Evolutionary conservation across 768 basidiomycete species (phyloP).

Genomic region (Xerocomellus chrysenteron): DNA sequence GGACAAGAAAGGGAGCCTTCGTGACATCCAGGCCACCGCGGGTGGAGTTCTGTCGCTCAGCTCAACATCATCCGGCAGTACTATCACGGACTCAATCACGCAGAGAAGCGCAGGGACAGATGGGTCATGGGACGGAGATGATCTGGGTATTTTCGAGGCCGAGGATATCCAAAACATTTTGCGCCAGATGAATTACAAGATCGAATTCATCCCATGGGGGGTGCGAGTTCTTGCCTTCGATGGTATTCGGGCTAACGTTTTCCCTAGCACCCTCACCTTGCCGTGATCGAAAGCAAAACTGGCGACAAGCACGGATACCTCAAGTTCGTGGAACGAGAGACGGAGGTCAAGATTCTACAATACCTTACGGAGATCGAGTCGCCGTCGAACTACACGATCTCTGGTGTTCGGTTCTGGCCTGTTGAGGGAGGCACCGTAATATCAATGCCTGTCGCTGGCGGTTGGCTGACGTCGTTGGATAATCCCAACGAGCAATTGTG

Average conservation of each 20-base stretch:
- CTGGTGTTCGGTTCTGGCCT: not conserved
- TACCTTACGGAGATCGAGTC: constrained; percentile 8
- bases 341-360: constrained; percentile 6
- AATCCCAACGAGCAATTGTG: not conserved
- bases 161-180: constrained; percentile 1
- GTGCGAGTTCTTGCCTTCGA: not conserved
- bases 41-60: not conserved
- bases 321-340: constrained; percentile 5
- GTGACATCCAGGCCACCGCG: not conserved
- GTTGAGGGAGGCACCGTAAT: not conserved
- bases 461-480: not conserved
- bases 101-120: too few species aligned
- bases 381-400: constrained; percentile 11
- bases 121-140: not conserved
- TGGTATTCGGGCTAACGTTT: not conserved
- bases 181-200: not conserved
- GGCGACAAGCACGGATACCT: not conserved
- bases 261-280: constrained; percentile 14
- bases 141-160: not conserved
- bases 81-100: too few species aligned
- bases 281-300: not conserved
- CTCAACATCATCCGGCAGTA: not conserved
- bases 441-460: not conserved
- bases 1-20: not conserved
- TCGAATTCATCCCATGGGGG: not conserved